These are phyloP conservation scores for Diaporthe sp. DNA, from an alignment of 2,329 filamentous ascomycete genomes.

Conservation along the genomic window DNA sequence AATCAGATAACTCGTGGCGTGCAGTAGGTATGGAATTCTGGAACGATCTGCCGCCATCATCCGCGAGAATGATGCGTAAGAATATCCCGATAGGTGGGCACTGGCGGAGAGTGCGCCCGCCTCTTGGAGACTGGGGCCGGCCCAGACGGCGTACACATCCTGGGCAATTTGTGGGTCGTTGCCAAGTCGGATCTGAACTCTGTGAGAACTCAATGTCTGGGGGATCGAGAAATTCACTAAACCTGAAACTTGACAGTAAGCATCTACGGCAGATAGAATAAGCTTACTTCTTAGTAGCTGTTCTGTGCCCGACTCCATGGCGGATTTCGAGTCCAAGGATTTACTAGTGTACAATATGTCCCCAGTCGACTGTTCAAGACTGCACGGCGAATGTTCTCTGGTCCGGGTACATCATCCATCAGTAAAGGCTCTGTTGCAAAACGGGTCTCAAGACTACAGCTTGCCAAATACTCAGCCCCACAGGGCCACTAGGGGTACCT, in stretches of 20 bases:
- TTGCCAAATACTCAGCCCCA: neutral
- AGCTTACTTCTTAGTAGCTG: neutral
- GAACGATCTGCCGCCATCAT: neutral
- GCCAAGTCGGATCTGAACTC: slow-evolving; percentile 4
- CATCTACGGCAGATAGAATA: slow-evolving; percentile 10
- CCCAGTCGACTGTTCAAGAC: neutral
- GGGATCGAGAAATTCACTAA: neutral
- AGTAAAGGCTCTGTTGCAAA: neutral
- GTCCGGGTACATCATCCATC: neutral
- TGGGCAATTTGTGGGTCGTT: neutral
- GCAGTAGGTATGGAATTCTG: neutral
- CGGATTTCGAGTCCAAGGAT: neutral
- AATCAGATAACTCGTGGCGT: neutral
- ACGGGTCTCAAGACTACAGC: neutral
- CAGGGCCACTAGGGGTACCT: neutral
- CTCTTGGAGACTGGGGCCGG: neutral
- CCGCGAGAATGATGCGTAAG: neutral
- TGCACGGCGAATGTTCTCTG: neutral
- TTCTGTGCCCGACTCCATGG: neutral
- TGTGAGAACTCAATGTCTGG: neutral
- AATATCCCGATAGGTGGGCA: neutral
- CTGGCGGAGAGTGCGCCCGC: neutral
- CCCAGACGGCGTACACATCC: neutral
- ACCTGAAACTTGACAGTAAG: neutral
- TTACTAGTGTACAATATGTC: neutral